phyloP scores from a whole-genome alignment of 129 eudicot genomes.

The Tanacetum coccineum region DNA sequence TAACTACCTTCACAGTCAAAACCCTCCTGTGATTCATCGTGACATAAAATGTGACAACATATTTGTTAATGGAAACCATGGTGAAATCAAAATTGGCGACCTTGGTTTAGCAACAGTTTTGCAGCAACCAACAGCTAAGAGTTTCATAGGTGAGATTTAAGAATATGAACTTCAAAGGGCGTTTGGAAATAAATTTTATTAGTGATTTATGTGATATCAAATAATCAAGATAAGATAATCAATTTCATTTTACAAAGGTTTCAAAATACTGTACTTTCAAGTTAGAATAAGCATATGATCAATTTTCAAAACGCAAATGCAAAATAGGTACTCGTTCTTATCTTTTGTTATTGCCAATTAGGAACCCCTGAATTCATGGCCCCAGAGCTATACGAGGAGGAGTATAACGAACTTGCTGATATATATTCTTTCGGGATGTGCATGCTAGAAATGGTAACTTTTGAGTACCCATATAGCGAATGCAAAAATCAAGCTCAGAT shows the following conservation, averaged over 20 bases:
- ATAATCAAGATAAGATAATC: too few relatives aligned
- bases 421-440: constrained; percentile 95
- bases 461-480: constrained; percentile 81
- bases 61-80: constrained; percentile 87
- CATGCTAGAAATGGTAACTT: constrained; percentile 85
- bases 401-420: constrained; percentile 87
- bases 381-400: constrained; percentile 93
- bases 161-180: not conserved
- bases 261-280: not conserved
- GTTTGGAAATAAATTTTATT: not conserved
- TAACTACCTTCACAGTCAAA: constrained; percentile 75
- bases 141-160: constrained; percentile 57
- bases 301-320: not conserved
- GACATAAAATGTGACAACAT: constrained; percentile 91
- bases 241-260: too few relatives aligned
- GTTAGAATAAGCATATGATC: not conserved
- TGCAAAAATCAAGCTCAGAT: constrained; percentile 87
- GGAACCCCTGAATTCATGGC: constrained; percentile 99
- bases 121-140: constrained; percentile 69
- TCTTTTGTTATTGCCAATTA: constrained; percentile 13
- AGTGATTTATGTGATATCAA: too few relatives aligned
- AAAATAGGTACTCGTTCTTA: not conserved
- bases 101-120: constrained; percentile 77
- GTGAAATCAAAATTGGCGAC: constrained; percentile 86
- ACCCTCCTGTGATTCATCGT: constrained; percentile 76